These are phyloP conservation scores for Neurospora pannonica DNA, from an alignment of 495 filamentous ascomycete genomes.

Conservation along the genomic window DNA sequence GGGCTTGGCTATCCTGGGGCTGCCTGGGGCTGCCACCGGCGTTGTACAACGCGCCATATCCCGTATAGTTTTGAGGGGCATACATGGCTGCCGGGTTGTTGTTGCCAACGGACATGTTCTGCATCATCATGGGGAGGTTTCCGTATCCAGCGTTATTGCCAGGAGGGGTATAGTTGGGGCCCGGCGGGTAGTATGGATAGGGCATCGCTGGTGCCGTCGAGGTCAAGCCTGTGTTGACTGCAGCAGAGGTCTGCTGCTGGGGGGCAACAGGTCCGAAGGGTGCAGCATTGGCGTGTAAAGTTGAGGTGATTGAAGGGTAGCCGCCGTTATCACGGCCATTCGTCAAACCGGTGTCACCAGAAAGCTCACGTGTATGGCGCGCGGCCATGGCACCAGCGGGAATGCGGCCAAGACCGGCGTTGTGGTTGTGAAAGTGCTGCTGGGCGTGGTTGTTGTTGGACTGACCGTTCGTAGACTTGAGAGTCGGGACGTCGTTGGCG, in stretches of 20 bases:
- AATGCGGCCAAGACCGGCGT: conserved; percentile 69
- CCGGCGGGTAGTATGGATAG: conserved; percentile 37
- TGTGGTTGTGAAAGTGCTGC: conserved; percentile 74
- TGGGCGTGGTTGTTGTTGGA: conserved; percentile 58
- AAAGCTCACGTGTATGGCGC: conserved; percentile 60
- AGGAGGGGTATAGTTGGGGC: conserved; percentile 19
- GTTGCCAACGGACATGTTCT: conserved; percentile 42
- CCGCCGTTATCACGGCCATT: conserved; percentile 41
- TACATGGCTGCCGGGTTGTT: conserved; percentile 31
- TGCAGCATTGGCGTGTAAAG: conserved; percentile 67
- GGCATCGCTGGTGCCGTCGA: conserved; percentile 25
- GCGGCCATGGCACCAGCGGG: conserved; percentile 50
- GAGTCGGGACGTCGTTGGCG: conserved; percentile 78
- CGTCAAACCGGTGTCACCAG: conserved; percentile 29
- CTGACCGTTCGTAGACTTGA: conserved; percentile 45
- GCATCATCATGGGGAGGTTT: conserved; percentile 52
- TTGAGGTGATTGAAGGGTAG: conserved; percentile 50
- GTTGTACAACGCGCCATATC: conserved; percentile 35
- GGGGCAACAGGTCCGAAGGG: conserved; percentile 50
- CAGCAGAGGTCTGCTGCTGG: conserved; percentile 21
- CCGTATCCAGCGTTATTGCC: conserved; percentile 22
- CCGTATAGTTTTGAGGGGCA: conserved; percentile 39
- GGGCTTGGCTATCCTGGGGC: conserved; percentile 54
- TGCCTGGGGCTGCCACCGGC: conserved; percentile 22
- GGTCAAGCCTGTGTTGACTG: conserved; percentile 25